Base-by-base conservation (phyloP, 768 basidiomycete genomes). In the Leucocoprinus leucothites region DNA sequence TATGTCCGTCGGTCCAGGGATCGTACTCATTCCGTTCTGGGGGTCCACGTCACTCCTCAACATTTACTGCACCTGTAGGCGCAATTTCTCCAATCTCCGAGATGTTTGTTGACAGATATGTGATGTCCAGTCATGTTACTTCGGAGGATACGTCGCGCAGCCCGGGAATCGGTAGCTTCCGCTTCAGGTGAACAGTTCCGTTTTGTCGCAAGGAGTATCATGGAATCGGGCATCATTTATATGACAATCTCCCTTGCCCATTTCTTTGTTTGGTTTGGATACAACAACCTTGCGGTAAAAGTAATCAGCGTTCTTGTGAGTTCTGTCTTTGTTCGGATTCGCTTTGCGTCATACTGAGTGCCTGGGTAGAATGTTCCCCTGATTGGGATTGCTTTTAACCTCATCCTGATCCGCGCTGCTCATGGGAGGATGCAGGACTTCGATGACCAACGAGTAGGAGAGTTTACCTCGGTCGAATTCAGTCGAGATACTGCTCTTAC, bases 261-360 rank as follows among this genome's bases (percentile, higher is more conserved):
- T n/a, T 52, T 52, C 42, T 31, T 52, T 26, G 51, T 52, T n/a
- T 52, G 51, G 51, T 52, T 52, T 24, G 14, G n/a, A 9, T 52
- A 18, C 22, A 26, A 44, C 31, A 52, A 52, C 13, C 34, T 52
- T 13, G 25, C 51, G 9, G 31, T 52, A 9, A 26, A 44, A n/a
- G 35, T 44, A 13, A 52, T 52, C 8, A 24, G 51, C 8, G 28
- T 35, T 31, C 41, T 52, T 35, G 51, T 52, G 6, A n/a, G 51
- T 44, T 31, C 31, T 31, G 11, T 31, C 11, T 11, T 31, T 11
- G 31, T 11, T 11, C 6, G 31, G 31, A 31, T 31, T 31, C 6
- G 31, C 31, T n/a, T n/a, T n/a, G n/a, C n/a, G n/a, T 31, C 5
- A 31, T 31, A 31, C 11, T 31, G 11, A 31, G 5, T 31, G 31